Percentiles rank a stretch among this genome's conserved stretches.
These are phyloP conservation scores for Russula emetica DNA, from an alignment of 768 basidiomycete genomes.

Conservation along the genomic window DNA sequence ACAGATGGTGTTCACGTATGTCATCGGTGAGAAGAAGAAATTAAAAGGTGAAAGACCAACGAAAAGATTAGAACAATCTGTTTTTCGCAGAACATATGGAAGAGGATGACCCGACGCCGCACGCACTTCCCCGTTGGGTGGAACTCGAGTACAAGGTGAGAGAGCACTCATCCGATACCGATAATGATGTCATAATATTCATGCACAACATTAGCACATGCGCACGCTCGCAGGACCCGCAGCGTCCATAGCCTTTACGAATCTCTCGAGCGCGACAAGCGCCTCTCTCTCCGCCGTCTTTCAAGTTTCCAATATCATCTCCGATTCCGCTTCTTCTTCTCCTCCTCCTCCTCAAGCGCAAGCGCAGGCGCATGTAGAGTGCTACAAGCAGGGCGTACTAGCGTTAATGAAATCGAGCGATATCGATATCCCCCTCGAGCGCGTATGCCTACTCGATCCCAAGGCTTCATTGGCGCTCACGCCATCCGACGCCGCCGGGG, in stretches of 20 bases:
- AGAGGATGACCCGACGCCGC: too few species aligned
- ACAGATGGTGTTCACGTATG: too few species aligned
- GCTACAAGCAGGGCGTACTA: constrained; percentile 50
- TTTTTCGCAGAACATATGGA: too few species aligned
- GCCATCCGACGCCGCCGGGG: constrained; percentile 74
- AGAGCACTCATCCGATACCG: too few species aligned
- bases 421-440: constrained; percentile 43
- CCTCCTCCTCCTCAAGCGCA: neutral
- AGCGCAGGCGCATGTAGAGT: constrained; percentile 29
- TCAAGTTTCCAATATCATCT: constrained; percentile 23
- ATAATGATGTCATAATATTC: too few species aligned
- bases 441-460: constrained; percentile 92
- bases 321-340: constrained; percentile 17
- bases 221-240: constrained; percentile 39
- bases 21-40: too few species aligned
- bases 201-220: too few species aligned
- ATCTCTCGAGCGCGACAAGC: constrained; percentile 71
- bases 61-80: too few species aligned
- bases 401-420: constrained; percentile 50
- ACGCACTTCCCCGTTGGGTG: too few species aligned
- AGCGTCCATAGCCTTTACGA: constrained; percentile 75
- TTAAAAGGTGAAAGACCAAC: too few species aligned
- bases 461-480: constrained; percentile 64
- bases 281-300: constrained; percentile 44
- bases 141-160: too few species aligned